Base-by-base conservation (phyloP, 2,329 filamentous ascomycete genomes). In the Colletotrichum chlorophyti region DNA sequence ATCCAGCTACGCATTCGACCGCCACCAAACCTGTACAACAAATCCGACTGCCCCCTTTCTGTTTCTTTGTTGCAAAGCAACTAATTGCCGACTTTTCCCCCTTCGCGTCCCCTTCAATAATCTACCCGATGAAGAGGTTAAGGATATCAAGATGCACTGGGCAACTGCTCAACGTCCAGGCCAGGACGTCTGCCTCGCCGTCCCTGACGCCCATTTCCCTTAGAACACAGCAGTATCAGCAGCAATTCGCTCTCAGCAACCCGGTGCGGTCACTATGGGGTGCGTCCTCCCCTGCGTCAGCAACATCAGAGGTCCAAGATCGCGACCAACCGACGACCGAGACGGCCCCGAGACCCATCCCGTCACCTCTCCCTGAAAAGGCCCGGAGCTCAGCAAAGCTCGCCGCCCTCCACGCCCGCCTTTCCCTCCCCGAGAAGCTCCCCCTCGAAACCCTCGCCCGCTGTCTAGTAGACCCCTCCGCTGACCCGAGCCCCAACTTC, bases 391-490 rank as follows among this genome's bases (percentile, higher is more conserved):
- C 94, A 42, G 88, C 93, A 62, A 98, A 97, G 79, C 89, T 99
- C 66, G 88, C 93, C 63, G 93, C 95, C 64, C 86, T 99, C 41
- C 93, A 97, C 74, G 91, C 93, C 67, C 91, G 95, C 74, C 85
- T 99, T 61, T 86, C 87, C 35, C 86, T 99, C 54, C 89, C 93
- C 21, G 83, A 85, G 62, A 91, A 90, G 75, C 83, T 98, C 63
- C 94, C 95, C 31, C 77, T 96, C 60, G 84, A 95, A 78, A 94
- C 91, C 5, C 85, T 99, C 64, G 93, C 91, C 61, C 87, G 94
- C 61, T 87, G 92, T 51, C 86, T 99, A 62, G 85, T 98, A 68
- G 91, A 97, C 73, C 79, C 88, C 27, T 93, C 93, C 17, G 94
- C 94, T 60, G 94, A 98, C 72, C 72, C 83, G 11, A 86, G 92